Evolutionary conservation across 2,329 filamentous ascomycete genomes (phyloP).

Genomic region (Bipolaris gigantea): DNA sequence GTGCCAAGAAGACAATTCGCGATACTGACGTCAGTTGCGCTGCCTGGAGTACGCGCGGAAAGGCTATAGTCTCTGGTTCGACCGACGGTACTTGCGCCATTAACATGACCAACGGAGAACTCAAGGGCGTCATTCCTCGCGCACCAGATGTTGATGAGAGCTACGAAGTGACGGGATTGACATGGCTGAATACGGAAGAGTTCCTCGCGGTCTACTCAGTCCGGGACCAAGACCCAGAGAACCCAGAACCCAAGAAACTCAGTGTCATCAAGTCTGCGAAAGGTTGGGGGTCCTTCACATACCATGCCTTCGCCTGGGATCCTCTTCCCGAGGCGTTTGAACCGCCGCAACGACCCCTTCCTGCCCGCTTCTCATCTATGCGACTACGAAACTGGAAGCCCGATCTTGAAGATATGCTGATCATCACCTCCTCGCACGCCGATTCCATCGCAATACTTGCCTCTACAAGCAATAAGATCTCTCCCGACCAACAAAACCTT

Average conservation of each 20-base stretch:
- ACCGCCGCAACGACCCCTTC: conserved; percentile 60
- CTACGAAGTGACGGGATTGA: conserved; percentile 71
- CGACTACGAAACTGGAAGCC: conserved; percentile 81
- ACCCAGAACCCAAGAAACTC: conserved; percentile 67
- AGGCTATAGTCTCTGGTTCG: conserved; percentile 86
- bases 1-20: conserved; percentile 57
- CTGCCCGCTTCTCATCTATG: conserved; percentile 75
- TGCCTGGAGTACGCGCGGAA: conserved; percentile 91
- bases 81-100: conserved; percentile 78
- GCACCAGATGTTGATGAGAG: conserved; percentile 67
- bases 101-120: conserved; percentile 77
- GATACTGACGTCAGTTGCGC: conserved; percentile 78
- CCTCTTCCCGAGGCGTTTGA: conserved; percentile 27
- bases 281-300: conserved; percentile 63
- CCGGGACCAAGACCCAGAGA: conserved; percentile 49
- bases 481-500: conserved; percentile 62
- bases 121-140: conserved; percentile 76
- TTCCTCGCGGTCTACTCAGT: conserved; percentile 73
- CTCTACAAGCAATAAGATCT: conserved; percentile 69
- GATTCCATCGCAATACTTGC: conserved; percentile 79
- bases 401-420: conserved; percentile 75
- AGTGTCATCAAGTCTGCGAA: conserved; percentile 70
- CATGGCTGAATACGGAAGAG: conserved; percentile 85
- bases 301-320: conserved; percentile 69
- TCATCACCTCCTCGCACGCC: conserved; percentile 79